Evolutionary conservation across 257 asterid species (phyloP), one percentile per base, ranked within the genome.

Genomic region (Penstemon eatonii): DNA sequence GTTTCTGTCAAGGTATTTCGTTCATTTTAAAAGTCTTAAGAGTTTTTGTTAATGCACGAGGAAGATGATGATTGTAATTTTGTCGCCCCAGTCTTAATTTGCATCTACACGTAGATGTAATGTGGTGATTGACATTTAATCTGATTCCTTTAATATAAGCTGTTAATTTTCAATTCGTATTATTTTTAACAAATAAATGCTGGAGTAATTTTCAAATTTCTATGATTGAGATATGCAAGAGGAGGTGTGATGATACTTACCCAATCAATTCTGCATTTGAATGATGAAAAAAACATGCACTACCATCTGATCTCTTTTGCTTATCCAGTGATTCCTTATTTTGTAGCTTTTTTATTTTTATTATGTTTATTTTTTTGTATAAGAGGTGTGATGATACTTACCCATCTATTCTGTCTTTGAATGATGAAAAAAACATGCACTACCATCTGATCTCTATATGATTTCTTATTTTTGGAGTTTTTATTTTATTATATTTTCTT

Each of bases 241-340:
- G n/a, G 75, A 58, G 96, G 65, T 5, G 69, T 89, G 96, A 90
- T 79, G 96, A 88, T 88, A 7, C 25, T 38, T 66, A 86, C 72
- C 97, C 97, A 83, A 63, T 62, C 67, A 79, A 39, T 61, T 80
- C 92, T 83, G 92, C 38, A 74, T 38, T 69, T 83, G 81, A 79
- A 80, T 88, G 96, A 88, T 91, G 95, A 88, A 33, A 6, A 60
- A 56, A 67, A 63, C 97, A 88, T 90, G 95, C 97, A 90, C 89
- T 83, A 91, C 97, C 97, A 91, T 91, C 97, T 91, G 96, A 91
- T 79, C 96, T 83, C 86, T 38, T 3, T 70, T 71, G 75, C 65
- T 47, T 45, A 11, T 64, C 53, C 50, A 4, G 0, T 25, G 33
- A 25, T 25, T 25, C 33, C 1, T 25, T 25, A 25, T 25, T 25